phyloP scores from a whole-genome alignment of 2,329 filamentous ascomycete species.

The Torrubiella hemipterigena region DNA sequence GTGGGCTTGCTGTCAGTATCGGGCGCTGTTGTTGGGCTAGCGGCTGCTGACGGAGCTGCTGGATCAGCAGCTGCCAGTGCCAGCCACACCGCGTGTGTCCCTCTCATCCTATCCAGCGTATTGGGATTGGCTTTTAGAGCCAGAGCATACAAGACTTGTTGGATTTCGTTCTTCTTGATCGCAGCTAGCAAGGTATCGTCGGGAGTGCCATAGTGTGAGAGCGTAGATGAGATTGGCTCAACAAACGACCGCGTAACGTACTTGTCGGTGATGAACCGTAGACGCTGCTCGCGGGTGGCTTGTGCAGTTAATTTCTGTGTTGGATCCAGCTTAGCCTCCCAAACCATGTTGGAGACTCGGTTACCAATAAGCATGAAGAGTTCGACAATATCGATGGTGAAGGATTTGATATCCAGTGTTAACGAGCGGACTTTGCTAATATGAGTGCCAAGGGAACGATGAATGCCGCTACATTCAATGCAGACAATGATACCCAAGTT shows the following conservation, averaged over 20 bases:
- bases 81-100: slow-evolving; percentile 80
- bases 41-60: slow-evolving; percentile 53
- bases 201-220: slow-evolving; percentile 64
- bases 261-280: slow-evolving; percentile 93
- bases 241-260: slow-evolving; percentile 80
- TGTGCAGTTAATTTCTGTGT: slow-evolving; percentile 60
- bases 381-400: slow-evolving; percentile 94
- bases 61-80: slow-evolving; percentile 89
- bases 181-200: slow-evolving; percentile 85
- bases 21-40: slow-evolving; percentile 27
- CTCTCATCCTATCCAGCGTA: slow-evolving; percentile 69
- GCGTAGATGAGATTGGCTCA: slow-evolving; percentile 60
- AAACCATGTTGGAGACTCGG: slow-evolving; percentile 89
- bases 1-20: slow-evolving; percentile 39
- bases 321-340: slow-evolving; percentile 76
- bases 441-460: slow-evolving; percentile 89
- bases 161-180: slow-evolving; percentile 93
- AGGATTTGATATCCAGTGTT: slow-evolving; percentile 89
- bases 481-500: slow-evolving; percentile 93
- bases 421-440: slow-evolving; percentile 95
- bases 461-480: slow-evolving; percentile 96
- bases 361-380: slow-evolving; percentile 86
- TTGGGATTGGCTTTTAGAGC: slow-evolving; percentile 83
- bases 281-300: slow-evolving; percentile 75
- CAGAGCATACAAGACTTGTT: slow-evolving; percentile 82